Evolutionary conservation across 78 protist genomes (phyloP).

Genomic region (Dictyostelium intermedium): DNA sequence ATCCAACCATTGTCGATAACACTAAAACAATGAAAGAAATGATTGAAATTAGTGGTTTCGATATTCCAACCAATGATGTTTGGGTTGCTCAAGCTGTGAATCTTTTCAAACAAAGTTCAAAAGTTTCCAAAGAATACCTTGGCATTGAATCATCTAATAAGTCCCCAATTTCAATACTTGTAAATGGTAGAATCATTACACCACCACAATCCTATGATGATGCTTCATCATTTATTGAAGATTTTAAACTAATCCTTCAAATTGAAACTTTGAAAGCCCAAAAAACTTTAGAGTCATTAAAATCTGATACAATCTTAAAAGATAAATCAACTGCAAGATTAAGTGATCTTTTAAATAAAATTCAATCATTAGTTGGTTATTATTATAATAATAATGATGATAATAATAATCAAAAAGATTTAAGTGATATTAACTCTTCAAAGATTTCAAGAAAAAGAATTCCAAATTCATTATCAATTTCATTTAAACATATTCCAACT

Average conservation of each 20-base stretch:
- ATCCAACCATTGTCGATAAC: background rate
- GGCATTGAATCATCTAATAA: background rate
- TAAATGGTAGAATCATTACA: slow-evolving; percentile 10
- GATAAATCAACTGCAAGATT: background rate
- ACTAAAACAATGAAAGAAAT: background rate
- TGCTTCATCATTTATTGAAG: background rate
- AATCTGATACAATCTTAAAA: background rate
- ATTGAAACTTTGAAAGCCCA: background rate
- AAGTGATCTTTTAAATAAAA: background rate
- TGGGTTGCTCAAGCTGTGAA: slow-evolving; percentile 3
- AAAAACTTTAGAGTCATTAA: background rate
- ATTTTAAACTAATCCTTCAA: background rate
- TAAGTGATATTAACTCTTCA: too few species aligned
- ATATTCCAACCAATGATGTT: background rate
- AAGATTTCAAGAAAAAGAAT: background rate
- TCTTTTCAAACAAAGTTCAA: background rate
- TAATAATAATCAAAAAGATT: background rate
- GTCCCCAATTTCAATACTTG: background rate
- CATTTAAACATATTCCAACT: slow-evolving; percentile 16
- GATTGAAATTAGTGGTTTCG: background rate
- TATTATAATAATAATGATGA: background rate
- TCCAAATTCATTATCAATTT: background rate
- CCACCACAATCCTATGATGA: background rate
- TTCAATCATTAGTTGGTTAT: slow-evolving; percentile 7
- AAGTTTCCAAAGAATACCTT: background rate